Conservation (phyloP, 2,329 filamentous ascomycete species). For the Aureobasidium subglaciale region DNA sequence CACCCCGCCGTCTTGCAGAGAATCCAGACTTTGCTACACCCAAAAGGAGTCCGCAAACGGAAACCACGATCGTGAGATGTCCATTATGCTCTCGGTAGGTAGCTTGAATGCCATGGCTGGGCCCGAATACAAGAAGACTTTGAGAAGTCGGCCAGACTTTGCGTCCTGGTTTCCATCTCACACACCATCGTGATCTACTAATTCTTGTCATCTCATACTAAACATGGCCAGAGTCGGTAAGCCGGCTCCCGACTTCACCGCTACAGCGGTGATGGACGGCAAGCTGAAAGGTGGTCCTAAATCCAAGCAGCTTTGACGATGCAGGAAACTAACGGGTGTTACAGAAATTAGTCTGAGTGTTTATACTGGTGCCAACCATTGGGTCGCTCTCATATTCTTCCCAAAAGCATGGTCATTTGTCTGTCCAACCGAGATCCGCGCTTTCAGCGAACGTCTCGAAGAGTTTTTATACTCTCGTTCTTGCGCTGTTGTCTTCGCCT, state of each 20-base stretch:
- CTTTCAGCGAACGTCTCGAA: slow-evolving; percentile 55
- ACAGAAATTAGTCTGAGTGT: slow-evolving; percentile 25
- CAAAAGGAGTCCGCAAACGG: neutral
- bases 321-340: slow-evolving; percentile 1
- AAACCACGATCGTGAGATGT: neutral
- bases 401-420: slow-evolving; percentile 64
- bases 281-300: slow-evolving; percentile 23
- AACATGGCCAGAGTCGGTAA: slow-evolving; percentile 20
- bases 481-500: slow-evolving; percentile 54
- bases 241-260: slow-evolving; percentile 25
- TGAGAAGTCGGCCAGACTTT: neutral
- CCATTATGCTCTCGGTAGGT: neutral
- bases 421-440: slow-evolving; percentile 59
- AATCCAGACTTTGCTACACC: neutral
- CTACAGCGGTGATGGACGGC: slow-evolving; percentile 26
- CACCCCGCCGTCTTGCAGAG: neutral
- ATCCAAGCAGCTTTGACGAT: neutral
- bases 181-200: neutral
- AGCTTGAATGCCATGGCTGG: neutral
- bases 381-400: slow-evolving; percentile 61
- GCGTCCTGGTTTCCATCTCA: neutral
- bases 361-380: slow-evolving; percentile 36
- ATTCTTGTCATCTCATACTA: neutral
- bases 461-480: slow-evolving; percentile 52
- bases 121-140: neutral